phyloP scores from a whole-genome alignment of 805 yeast species.

The Metschnikowia dekortorum region DNA sequence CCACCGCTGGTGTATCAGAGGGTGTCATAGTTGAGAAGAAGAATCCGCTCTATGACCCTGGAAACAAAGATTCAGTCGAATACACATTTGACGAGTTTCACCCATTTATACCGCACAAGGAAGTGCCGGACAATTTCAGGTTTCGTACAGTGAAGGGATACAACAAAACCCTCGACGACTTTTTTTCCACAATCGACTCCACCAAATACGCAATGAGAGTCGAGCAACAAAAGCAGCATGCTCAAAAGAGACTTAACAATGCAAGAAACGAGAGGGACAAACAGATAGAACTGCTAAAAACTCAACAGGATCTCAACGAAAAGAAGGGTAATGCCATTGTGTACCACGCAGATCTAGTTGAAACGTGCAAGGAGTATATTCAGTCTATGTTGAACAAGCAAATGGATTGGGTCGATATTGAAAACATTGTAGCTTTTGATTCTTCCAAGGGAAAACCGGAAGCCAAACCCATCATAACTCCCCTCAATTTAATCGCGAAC shows the following conservation, averaged over 20 bases:
- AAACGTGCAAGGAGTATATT: slow-evolving; percentile 64
- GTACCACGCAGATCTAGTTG: slow-evolving; percentile 63
- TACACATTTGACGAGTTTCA: slow-evolving; percentile 62
- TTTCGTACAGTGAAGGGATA: slow-evolving; percentile 57
- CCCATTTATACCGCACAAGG: slow-evolving; percentile 55
- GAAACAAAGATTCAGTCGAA: slow-evolving; percentile 42
- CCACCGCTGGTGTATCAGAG: slow-evolving; percentile 27
- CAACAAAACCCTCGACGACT: slow-evolving; percentile 75
- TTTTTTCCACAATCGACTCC: slow-evolving; percentile 81
- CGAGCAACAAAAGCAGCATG: slow-evolving; percentile 73
- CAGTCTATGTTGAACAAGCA: slow-evolving; percentile 68
- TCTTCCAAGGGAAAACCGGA: slow-evolving; percentile 58
- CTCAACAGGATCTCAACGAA: slow-evolving; percentile 59
- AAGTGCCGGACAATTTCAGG: slow-evolving; percentile 23
- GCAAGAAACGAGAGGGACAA: slow-evolving; percentile 71
- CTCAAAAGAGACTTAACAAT: slow-evolving; percentile 65
- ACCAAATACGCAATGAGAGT: slow-evolving; percentile 69
- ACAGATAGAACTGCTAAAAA: slow-evolving; percentile 61
- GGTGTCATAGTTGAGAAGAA: slow-evolving; percentile 66
- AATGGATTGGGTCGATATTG: slow-evolving; percentile 93
- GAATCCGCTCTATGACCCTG: slow-evolving; percentile 47
- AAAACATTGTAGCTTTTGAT: slow-evolving; percentile 65
- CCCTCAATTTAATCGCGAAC: slow-evolving; percentile 66
- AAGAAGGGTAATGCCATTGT: slow-evolving; percentile 72
- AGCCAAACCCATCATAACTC: slow-evolving; percentile 60